Evolutionary conservation across 495 filamentous ascomycete species (phyloP).

Genomic region (Aspergillus sparsus): DNA sequence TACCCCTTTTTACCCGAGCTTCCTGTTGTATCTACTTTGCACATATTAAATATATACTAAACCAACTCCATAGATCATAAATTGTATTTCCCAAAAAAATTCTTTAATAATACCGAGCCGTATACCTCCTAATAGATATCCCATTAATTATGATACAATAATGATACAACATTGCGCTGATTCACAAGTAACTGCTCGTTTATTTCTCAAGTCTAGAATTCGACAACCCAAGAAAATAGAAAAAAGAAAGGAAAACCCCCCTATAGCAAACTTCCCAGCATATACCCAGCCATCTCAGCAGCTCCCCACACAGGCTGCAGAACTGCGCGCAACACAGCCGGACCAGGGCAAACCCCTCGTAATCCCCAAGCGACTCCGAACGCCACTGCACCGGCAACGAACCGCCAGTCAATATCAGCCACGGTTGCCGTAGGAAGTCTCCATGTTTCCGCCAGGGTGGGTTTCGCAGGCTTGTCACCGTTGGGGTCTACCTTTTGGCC

Average conservation of each 20-base stretch:
- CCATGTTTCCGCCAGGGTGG: constrained; percentile 49
- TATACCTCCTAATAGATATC: too few relatives aligned
- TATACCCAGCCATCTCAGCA: constrained; percentile 52
- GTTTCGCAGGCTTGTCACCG: constrained; percentile 26
- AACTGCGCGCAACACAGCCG: constrained; percentile 50
- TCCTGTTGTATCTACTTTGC: not conserved
- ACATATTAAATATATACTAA: constrained; percentile 8
- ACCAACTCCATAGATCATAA: not conserved
- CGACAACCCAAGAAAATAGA: not conserved
- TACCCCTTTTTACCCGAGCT: not conserved
- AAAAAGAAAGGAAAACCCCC: too few relatives aligned
- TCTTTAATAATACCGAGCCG: too few relatives aligned
- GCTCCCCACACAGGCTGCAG: constrained; percentile 54
- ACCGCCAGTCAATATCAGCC: constrained; percentile 55
- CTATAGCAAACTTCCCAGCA: constrained; percentile 41
- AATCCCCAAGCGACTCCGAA: constrained; percentile 62
- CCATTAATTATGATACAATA: too few relatives aligned
- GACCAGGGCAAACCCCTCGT: constrained; percentile 57
- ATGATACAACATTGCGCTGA: too few relatives aligned
- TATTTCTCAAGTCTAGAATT: too few relatives aligned
- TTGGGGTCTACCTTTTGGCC: constrained; percentile 27
- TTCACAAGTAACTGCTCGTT: too few relatives aligned
- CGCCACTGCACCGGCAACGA: constrained; percentile 49
- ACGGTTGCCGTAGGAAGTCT: constrained; percentile 46
- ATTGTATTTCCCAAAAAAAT: too few relatives aligned